Percentiles rank a stretch among this genome's conserved stretches.
Conservation (phyloP, 1,139 yeast genomes). For the Entelexis paramagnoliae region DNA sequence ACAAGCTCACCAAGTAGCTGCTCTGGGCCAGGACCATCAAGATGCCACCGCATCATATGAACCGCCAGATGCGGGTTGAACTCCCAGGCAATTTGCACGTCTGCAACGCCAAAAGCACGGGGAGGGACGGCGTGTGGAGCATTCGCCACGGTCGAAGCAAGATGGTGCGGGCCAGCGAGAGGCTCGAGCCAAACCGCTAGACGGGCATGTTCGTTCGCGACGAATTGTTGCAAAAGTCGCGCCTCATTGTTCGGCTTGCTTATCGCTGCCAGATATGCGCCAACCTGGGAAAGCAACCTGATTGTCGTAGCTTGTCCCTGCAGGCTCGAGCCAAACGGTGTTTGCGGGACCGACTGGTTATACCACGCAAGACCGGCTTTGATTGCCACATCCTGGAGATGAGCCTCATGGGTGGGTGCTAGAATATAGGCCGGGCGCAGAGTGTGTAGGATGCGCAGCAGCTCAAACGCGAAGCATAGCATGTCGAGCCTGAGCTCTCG, state of each 20-base stretch:
- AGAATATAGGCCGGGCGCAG: slow-evolving; percentile 22
- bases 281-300: slow-evolving; percentile 46
- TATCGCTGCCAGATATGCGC: slow-evolving; percentile 20
- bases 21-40: slow-evolving; percentile 4
- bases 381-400: slow-evolving; percentile 36
- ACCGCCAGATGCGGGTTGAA: slow-evolving; percentile 68
- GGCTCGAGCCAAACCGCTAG: slow-evolving; percentile 77
- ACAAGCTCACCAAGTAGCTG: slow-evolving; percentile 43
- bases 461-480: slow-evolving; percentile 55
- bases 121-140: slow-evolving; percentile 1
- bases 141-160: neutral
- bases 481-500: slow-evolving; percentile 67
- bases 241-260: slow-evolving; percentile 5
- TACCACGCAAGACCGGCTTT: slow-evolving; percentile 77
- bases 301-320: slow-evolving; percentile 63
- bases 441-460: slow-evolving; percentile 31
- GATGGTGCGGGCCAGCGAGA: slow-evolving; percentile 31
- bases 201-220: slow-evolving; percentile 65
- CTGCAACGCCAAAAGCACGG: slow-evolving; percentile 19
- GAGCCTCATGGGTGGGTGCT: slow-evolving; percentile 1
- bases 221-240: slow-evolving; percentile 44
- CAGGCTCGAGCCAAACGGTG: slow-evolving; percentile 80
- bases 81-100: slow-evolving; percentile 46
- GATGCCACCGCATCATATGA: slow-evolving; percentile 34
- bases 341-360: slow-evolving; percentile 42